Conservation (phyloP, 192 early-diverging fungal species). For the Linnemannia elongata region DNA sequence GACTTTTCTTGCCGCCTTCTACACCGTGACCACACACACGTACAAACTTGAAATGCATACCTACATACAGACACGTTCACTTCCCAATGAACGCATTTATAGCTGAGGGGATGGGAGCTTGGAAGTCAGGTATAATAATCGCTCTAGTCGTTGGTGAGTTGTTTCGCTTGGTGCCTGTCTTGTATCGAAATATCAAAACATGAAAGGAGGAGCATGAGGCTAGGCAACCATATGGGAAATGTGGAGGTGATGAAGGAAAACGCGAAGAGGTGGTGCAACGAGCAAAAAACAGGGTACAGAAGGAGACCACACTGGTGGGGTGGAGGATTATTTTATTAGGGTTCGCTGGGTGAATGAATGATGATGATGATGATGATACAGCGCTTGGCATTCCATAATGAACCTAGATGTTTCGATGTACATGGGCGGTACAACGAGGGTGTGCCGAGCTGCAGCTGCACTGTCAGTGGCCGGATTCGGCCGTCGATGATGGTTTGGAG, state of each 20-base stretch:
- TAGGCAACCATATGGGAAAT: not conserved
- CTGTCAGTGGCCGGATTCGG: not conserved
- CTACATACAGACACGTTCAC: not conserved
- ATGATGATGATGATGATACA: not conserved
- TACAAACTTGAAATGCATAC: not conserved
- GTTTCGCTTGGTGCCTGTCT: not conserved
- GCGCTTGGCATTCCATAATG: not conserved
- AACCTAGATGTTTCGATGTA: not conserved
- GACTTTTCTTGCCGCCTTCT: not conserved
- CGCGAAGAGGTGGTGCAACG: not conserved
- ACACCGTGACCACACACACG: not conserved
- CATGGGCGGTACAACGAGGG: not conserved
- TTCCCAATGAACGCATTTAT: too few species aligned
- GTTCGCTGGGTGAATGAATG: not conserved
- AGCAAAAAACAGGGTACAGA: not conserved
- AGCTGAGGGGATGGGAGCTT: too few species aligned
- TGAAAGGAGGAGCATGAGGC: not conserved
- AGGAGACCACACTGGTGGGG: not conserved
- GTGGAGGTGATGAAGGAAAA: not conserved
- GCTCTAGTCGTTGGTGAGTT: not conserved
- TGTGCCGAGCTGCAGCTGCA: not conserved
- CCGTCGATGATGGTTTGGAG: not conserved
- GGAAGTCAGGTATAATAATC: too few species aligned
- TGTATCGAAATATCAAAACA: not conserved
- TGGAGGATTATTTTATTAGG: not conserved